phyloP scores from a whole-genome alignment of 768 basidiomycete species.

The Mycena maculata region DNA sequence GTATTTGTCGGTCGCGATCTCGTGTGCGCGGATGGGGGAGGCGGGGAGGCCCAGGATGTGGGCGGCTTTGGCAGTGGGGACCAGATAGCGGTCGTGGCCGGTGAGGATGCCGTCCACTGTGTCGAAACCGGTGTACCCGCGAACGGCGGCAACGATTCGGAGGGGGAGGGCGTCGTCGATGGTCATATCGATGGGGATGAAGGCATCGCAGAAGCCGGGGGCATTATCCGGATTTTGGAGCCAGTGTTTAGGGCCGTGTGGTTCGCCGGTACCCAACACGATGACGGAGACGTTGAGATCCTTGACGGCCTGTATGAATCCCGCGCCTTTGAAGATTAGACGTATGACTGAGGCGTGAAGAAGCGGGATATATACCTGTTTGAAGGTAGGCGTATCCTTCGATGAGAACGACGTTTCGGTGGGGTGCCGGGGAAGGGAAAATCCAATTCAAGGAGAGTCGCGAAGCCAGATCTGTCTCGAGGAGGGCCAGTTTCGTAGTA shows the following conservation, averaged over 20 bases:
- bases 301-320: slow-evolving; percentile 22
- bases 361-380: slow-evolving; percentile 9
- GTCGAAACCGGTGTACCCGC: slow-evolving; percentile 16
- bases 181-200: slow-evolving; percentile 29
- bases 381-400: slow-evolving; percentile 25
- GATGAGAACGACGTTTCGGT: slow-evolving; percentile 22
- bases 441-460: slow-evolving; percentile 23
- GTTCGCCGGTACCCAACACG: slow-evolving; percentile 22
- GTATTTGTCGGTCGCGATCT: slow-evolving; percentile 28
- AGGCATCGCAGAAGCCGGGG: slow-evolving; percentile 28
- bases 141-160: slow-evolving; percentile 21
- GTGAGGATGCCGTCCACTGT: slow-evolving; percentile 24
- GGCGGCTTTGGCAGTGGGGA: slow-evolving; percentile 25
- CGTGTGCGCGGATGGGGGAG: slow-evolving; percentile 20
- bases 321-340: background rate
- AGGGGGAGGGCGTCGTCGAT: slow-evolving; percentile 20
- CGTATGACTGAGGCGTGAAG: background rate
- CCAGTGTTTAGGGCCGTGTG: slow-evolving; percentile 27
- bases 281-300: slow-evolving; percentile 24
- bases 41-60: slow-evolving; percentile 16
- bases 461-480: slow-evolving; percentile 18
- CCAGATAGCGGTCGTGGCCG: slow-evolving; percentile 28
- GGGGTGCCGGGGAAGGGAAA: background rate
- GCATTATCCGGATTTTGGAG: slow-evolving; percentile 24
- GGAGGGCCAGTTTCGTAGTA: background rate